Evolutionary conservation across 345 rosid species (phyloP), one percentile per base, ranked within the genome.

Genomic region (Aethionema arabicum): DNA sequence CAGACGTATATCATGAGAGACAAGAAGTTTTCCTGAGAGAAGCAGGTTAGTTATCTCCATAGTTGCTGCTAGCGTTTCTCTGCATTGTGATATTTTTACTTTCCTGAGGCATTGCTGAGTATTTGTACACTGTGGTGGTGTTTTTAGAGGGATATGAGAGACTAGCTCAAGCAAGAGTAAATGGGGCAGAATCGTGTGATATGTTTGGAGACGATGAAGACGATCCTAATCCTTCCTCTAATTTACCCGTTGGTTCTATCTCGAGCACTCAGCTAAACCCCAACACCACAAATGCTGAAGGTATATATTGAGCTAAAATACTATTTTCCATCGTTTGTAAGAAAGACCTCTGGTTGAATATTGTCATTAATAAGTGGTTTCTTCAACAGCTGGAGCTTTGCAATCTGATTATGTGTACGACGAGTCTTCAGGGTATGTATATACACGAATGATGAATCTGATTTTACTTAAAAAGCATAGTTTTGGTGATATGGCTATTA

Each of bases 151-250:
- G 90, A 74, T 90, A 81, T 65, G 99, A 90, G 67, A 81, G 76
- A 68, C 74, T 90, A 56, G 84, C 86, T 70, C 61, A 62, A 59
- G 84, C 82, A 39, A 82, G 76, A 77, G 84, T 54, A 27, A 78
- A 81, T 50, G 76, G 56, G 57, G 30, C 70, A 52, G 85, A 83
- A 58, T 72, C 43, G 2, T 87, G 30, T 58, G 96, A 93, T 79
- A 93, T 93, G 82, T 93, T 90, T 83, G 95, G 74, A 0, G 95
- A 85, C 66, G 99, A 83, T 43, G 96, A 82, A n/a, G 70, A 74
- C 63, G 44, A 48, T 72, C 61, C 68, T 56, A 69, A 65, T 38
- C 70, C 74, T 47, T 73, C 85, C 45, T 56, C 79, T 58, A 72
- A 56, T 58, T 21, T 56, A 47, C 74, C 61, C 55, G 27, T 74